Conservation (phyloP, 2,329 filamentous ascomycete species). For the Furcasterigmium furcatum region DNA sequence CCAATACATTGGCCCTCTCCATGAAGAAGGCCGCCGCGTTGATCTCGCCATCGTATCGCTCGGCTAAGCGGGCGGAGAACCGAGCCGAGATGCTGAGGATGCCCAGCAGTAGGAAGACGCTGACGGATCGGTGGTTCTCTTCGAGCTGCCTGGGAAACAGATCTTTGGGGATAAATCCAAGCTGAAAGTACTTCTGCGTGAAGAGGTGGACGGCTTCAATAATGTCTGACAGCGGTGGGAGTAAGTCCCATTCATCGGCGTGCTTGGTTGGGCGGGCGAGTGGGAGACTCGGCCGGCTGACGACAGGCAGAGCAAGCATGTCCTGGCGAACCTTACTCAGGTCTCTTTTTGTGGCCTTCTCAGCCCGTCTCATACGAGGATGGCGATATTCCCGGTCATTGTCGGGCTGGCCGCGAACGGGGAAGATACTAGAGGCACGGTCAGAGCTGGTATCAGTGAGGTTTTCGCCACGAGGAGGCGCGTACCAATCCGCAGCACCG, state of each 20-base stretch:
- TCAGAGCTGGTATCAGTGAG: background rate
- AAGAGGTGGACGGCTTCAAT: conserved; percentile 52
- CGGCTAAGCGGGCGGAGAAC: conserved; percentile 44
- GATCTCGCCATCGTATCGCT: conserved; percentile 47
- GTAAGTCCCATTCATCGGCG: conserved; percentile 43
- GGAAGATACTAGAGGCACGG: conserved; percentile 41
- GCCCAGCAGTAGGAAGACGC: conserved; percentile 50
- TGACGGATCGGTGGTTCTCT: conserved; percentile 43
- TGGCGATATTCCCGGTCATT: conserved; percentile 54
- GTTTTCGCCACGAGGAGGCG: no score
- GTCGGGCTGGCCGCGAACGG: conserved; percentile 49
- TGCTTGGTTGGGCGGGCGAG: conserved; percentile 13
- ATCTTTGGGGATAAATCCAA: conserved; percentile 55
- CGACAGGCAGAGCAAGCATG: conserved; percentile 22
- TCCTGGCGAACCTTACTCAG: conserved; percentile 30
- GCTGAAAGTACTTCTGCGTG: conserved; percentile 54
- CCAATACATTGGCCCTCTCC: conserved; percentile 43
- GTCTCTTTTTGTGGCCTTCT: conserved; percentile 39
- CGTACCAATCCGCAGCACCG: conserved; percentile 46
- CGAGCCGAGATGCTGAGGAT: conserved; percentile 56
- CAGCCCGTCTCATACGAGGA: conserved; percentile 42
- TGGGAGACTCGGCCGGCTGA: conserved; percentile 8
- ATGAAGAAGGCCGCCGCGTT: conserved; percentile 52
- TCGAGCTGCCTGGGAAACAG: conserved; percentile 44
- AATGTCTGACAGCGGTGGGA: conserved; percentile 46